These are phyloP conservation scores for Serendipita sp. DNA, from an alignment of 1,284 basidiomycete species.

Conservation along the genomic window DNA sequence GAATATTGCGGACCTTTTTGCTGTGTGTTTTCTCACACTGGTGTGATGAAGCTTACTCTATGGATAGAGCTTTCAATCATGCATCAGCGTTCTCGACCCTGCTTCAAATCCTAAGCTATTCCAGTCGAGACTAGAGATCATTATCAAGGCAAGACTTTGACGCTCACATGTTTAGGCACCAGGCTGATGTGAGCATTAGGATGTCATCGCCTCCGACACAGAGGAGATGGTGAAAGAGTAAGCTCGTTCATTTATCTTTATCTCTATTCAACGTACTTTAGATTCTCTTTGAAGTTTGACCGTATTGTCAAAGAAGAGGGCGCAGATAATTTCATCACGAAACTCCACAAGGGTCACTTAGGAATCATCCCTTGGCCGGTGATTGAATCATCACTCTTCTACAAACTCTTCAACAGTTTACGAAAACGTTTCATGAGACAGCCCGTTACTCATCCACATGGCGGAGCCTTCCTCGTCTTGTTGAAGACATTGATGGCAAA, in stretches of 20 bases:
- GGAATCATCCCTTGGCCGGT: slow-evolving; percentile 52
- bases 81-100: slow-evolving; percentile 42
- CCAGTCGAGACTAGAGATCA: slow-evolving; percentile 42
- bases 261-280: not conserved
- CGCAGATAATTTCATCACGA: slow-evolving; percentile 44
- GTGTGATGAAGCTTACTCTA: not conserved
- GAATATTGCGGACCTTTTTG: slow-evolving; percentile 42
- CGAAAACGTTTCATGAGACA: slow-evolving; percentile 31
- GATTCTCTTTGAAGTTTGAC: not conserved
- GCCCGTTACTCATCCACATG: slow-evolving; percentile 32
- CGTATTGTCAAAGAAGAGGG: slow-evolving; percentile 44
- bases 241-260: slow-evolving; percentile 12
- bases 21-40: slow-evolving; percentile 4
- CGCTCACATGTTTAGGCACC: not conserved
- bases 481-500: slow-evolving; percentile 55
- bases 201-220: slow-evolving; percentile 44
- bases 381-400: slow-evolving; percentile 45
- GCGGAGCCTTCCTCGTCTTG: slow-evolving; percentile 38
- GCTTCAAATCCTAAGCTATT: slow-evolving; percentile 42
- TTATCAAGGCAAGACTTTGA: slow-evolving; percentile 38
- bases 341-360: slow-evolving; percentile 37
- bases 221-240: slow-evolving; percentile 43
- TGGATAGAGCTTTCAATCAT: slow-evolving; percentile 44
- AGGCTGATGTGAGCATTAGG: slow-evolving; percentile 22
- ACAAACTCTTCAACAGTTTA: slow-evolving; percentile 33